Evolutionary conservation across 2,329 filamentous ascomycete species (phyloP), one percentile per base, ranked within the genome.

Genomic region (Fusarium sp.): DNA sequence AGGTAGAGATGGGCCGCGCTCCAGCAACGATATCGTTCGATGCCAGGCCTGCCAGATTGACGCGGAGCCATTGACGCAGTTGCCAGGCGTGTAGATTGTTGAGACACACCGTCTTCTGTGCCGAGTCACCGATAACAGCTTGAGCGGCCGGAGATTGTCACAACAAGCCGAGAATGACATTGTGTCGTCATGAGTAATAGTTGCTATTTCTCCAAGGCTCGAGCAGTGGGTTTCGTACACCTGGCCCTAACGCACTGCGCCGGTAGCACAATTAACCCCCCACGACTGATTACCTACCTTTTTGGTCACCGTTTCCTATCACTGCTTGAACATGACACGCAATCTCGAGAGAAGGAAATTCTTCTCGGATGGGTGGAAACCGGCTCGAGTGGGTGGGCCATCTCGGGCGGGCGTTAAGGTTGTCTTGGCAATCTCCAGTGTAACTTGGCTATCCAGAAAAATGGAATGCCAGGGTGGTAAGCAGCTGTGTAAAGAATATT

Each of bases 301-400:
- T 73, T 72, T 58, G 61, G 63, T 65, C 66, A 73, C 71, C 64
- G 65, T 65, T 73, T 73, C 48, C 63, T 68, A 70, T 72, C 72
- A 37, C 62, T 65, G 50, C 62, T 65, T 59, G 50, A 65, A 50
- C 23, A 57, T 58, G 34, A 54, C 53, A 57, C 37, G 44, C 54
- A 57, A 53, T n/a, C 50, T 48, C 47, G 34, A 54, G 48, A 56
- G 51, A 46, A 44, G 66, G 40, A 59, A 72, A 55, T 61, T 44
- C 43, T 37, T 61, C 40, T 12, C 56, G 43, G 56, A 64, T 73
- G 63, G 70, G 73, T 66, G 64, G 65, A 50, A 44, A 60, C 44
- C 31, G 36, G 55, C 37, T 58, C 44, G 31, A 60, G 53, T 51
- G 66, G 63, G 53, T 51, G 66, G 63, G 37, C 60, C 59, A 62